Evolutionary conservation across 192 early-diverging fungal genomes (phyloP), one percentile per base, ranked within the genome.

Genomic region (Coemansia biformis): DNA sequence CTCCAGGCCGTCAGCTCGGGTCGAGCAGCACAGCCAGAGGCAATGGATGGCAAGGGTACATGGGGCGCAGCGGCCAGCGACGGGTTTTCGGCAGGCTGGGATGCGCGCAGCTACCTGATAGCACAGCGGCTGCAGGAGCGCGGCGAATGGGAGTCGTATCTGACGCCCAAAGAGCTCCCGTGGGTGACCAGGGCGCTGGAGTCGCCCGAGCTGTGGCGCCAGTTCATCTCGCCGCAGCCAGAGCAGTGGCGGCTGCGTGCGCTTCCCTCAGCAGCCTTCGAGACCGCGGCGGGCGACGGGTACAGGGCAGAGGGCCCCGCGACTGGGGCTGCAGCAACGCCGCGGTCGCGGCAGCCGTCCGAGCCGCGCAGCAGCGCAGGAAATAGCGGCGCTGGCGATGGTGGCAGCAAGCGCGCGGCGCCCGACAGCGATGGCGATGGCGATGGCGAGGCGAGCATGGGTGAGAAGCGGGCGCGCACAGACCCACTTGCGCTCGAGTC

Each of bases 181-280:
- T 60, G 56, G 54, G 45, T 77, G 16, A 49, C 41, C 33, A 54
- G 48, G 18, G 68, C 75, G 8, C 43, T 72, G 16, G 53, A 67
- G 42, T 47, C 64, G 16, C 49, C 47, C 16, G 65, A 63, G 45
- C 57, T 66, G 15, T 81, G 77, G 76, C 18, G 22, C 13, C 40
- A 29, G 13, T 79, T 77, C 38, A 75, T 82, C 33, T 64, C 60
- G 22, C 64, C 65, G 28, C 46, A 50, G 2, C 16, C 72, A 2
- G 72, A 75, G 51, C 66, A 68, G 38, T 75, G 72, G 72, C 65
- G 62, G 16, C 28, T 62, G 13, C 57, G 49, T 23, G 42, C 49
- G 8, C 59, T 55, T 43, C 63, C 62, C 8, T 38, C 59, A 15
- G 46, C 67, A 11, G 58, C 46, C 16, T 61, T 65, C 30, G 52